Evolutionary conservation across 2,329 filamentous ascomycete genomes (phyloP).

Genomic region (Cordyceps sp.): DNA sequence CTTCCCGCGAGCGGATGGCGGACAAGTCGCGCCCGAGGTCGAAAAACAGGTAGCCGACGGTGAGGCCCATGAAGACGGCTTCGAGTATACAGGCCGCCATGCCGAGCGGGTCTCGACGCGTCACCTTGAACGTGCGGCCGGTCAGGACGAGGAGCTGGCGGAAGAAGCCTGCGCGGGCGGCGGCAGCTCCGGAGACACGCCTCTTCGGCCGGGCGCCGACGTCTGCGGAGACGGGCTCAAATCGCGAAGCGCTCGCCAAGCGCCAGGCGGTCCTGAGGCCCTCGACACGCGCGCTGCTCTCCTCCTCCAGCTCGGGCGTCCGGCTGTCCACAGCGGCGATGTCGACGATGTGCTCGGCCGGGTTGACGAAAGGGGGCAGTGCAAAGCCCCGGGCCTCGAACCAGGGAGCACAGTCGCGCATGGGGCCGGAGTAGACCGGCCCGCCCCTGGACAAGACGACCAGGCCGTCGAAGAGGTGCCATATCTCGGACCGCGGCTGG

Average conservation of each 20-base stretch:
- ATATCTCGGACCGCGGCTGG: constrained; percentile 65
- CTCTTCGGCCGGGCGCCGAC: constrained; percentile 3
- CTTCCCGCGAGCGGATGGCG: constrained; percentile 58
- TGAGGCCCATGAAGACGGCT: constrained; percentile 52
- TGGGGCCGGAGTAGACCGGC: constrained; percentile 49
- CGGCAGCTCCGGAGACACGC: constrained; percentile 15
- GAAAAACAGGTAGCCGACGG: constrained; percentile 59
- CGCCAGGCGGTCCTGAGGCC: constrained; percentile 44
- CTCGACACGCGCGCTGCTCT: constrained; percentile 42
- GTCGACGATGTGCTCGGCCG: constrained; percentile 62
- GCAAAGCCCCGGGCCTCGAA: constrained; percentile 44
- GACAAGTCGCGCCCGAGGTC: constrained; percentile 46
- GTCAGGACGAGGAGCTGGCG: constrained; percentile 52
- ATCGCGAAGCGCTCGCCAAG: constrained; percentile 15
- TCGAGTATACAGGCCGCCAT: constrained; percentile 55
- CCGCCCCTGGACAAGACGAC: constrained; percentile 51
- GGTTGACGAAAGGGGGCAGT: constrained; percentile 58
- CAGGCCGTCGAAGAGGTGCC: constrained; percentile 58
- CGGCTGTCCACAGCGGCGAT: constrained; percentile 59
- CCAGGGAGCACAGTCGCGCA: constrained; percentile 41
- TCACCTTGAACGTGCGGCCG: constrained; percentile 51
- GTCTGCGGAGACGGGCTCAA: constrained; percentile 7
- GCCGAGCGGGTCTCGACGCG: constrained; percentile 61
- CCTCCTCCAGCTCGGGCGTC: constrained; percentile 45
- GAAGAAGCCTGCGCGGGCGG: constrained; percentile 31